Base-by-base conservation (phyloP, 805 yeast species). In the Starmerella sirachaensis region DNA sequence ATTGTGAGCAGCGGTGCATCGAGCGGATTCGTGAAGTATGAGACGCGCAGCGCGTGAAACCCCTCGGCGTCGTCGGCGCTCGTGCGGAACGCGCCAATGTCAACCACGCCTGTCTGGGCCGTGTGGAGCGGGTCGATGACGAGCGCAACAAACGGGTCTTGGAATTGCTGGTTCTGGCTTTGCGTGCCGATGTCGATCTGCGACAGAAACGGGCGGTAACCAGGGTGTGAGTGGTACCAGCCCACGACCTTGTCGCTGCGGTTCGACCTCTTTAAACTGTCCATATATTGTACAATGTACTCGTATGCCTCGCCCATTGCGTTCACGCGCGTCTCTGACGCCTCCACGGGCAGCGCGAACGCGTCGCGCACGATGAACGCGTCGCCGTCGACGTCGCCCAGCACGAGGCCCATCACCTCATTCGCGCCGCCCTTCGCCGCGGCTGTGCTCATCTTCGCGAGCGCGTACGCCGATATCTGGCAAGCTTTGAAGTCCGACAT, bases 141-240 rank as follows among this genome's bases (percentile, higher is more conserved):
- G 22, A 91, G 96, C 1, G 98, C 98, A 35, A 91, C 96, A 0
- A 96, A 93, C 52, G 97, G 72, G 48, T 78, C 80, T 59, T 88
- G 88, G 60, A 91, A 74, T 62, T 81, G 94, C 59, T 91, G 98
- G 57, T 91, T 91, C 30, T 95, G 84, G 56, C 83, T 93, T 55
- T 88, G 97, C 0, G 97, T 88, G 31, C 81, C 76, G 23, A 91
- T 93, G 59, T 88, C 97, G 27, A 88, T 84, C 4, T 91, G 93
- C 38, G 91, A 77, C 30, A 88, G 60, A 95, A 96, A 88, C 57
- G 96, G 86, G 13, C 95, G 96, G 57, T 85, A 88, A 0, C 95
- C 94, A 0, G 98, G 98, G 58, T 88, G 98, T 5, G 88, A 84
- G 58, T 68, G 97, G 59, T 91, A 88, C 98, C 98, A 88, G 8